phyloP scores from a whole-genome alignment of 768 basidiomycete species.

The Boletus insuetus region DNA sequence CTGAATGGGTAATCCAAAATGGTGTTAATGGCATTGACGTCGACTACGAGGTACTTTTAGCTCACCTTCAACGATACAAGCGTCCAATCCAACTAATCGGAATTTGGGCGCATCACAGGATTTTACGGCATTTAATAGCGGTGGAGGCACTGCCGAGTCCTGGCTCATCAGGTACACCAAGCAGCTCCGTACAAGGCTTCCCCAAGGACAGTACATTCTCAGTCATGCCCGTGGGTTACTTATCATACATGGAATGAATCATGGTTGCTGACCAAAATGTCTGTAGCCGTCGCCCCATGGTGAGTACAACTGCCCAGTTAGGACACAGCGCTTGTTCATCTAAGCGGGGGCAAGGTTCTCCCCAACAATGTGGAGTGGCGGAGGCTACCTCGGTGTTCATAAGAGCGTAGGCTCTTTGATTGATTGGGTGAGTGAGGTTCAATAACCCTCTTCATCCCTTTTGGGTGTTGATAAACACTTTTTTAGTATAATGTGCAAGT shows the following conservation, averaged over 20 bases:
- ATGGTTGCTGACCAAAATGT: neutral
- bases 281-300: slow-evolving; percentile 20
- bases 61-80: neutral
- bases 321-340: neutral
- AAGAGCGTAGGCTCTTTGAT: slow-evolving; percentile 40
- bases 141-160: slow-evolving; percentile 36
- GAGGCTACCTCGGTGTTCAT: slow-evolving; percentile 38
- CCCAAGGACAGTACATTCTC: slow-evolving; percentile 32
- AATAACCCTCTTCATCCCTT: neutral
- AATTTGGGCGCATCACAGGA: slow-evolving; percentile 18
- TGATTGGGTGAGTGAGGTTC: slow-evolving; percentile 37
- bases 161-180: slow-evolving; percentile 35
- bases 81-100: neutral
- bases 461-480: neutral
- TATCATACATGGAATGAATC: neutral
- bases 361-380: slow-evolving; percentile 16
- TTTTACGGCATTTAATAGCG: slow-evolving; percentile 30
- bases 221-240: slow-evolving; percentile 34
- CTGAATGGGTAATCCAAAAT: slow-evolving; percentile 45
- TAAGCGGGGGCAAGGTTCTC: slow-evolving; percentile 14
- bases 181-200: slow-evolving; percentile 31
- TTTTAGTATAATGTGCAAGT: slow-evolving; percentile 39
- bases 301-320: neutral
- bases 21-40: slow-evolving; percentile 53
- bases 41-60: slow-evolving; percentile 42